Percentiles rank a stretch among this genome's conserved stretches.
Evolutionary conservation across 2,329 filamentous ascomycete species (phyloP).

Genomic region (Trichoderma brevicompactum): DNA sequence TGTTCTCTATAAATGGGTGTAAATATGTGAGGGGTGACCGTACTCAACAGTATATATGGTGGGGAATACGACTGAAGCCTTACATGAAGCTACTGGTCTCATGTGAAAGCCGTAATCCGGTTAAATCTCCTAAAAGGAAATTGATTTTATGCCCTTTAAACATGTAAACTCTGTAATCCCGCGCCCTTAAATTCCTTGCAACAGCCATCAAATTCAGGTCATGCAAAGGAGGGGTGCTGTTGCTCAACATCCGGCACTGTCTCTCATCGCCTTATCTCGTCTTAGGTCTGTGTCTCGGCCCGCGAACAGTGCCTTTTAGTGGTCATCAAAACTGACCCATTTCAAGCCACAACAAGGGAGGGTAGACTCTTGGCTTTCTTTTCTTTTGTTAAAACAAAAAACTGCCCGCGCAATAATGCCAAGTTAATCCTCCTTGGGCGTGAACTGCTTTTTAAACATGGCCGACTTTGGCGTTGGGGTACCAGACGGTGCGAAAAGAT

Average conservation of each 20-base stretch:
- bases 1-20: not conserved
- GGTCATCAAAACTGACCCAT: slow-evolving; percentile 21
- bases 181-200: not conserved
- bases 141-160: not conserved
- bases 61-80: slow-evolving; percentile 23
- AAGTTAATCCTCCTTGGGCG: not conserved
- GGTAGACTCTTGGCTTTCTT: not conserved
- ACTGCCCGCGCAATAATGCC: slow-evolving; percentile 6
- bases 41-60: slow-evolving; percentile 4
- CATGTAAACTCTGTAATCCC: not conserved
- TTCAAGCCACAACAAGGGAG: slow-evolving; percentile 19
- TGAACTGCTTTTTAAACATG: slow-evolving; percentile 36
- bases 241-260: slow-evolving; percentile 2
- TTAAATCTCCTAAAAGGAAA: slow-evolving; percentile 2
- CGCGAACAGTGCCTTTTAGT: slow-evolving; percentile 21
- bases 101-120: not conserved
- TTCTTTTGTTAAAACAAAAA: not conserved
- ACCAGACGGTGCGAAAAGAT: slow-evolving; percentile 43
- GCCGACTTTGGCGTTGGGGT: slow-evolving; percentile 43
- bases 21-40: slow-evolving; percentile 7
- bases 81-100: not conserved
- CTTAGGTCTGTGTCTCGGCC: slow-evolving; percentile 25
- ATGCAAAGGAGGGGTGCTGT: not conserved
- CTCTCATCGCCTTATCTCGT: not conserved
- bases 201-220: no score